phyloP scores from a whole-genome alignment of 148 eudicot genomes.

The Pouteria glomerata region DNA sequence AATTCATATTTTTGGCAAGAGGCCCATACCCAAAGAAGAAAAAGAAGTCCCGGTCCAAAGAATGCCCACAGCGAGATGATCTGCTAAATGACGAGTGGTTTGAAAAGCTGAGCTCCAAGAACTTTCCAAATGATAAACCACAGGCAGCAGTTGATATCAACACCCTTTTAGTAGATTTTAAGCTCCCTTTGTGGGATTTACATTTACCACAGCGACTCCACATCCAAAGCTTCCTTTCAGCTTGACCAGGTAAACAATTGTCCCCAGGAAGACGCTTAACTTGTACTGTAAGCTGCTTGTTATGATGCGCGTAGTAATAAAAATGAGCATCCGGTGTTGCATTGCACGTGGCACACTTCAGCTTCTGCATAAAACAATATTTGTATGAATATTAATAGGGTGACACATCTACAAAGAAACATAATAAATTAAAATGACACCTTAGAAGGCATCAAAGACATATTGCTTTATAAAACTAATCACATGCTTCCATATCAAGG shows the following conservation, averaged over 20 bases:
- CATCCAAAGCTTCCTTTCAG: conserved; percentile 91
- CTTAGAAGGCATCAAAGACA: not conserved
- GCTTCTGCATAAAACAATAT: conserved; percentile 39
- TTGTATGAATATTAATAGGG: not conserved
- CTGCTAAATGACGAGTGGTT: conserved; percentile 59
- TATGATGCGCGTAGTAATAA: conserved; percentile 79
- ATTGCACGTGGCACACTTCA: conserved; percentile 50
- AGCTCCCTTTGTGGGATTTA: conserved; percentile 39
- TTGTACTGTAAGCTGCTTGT: conserved; percentile 78
- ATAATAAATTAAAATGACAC: not conserved
- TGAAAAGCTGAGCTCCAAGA: conserved; percentile 91
- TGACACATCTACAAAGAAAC: not conserved
- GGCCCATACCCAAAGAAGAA: conserved; percentile 85
- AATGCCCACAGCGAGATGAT: conserved; percentile 78
- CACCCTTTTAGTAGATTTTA: conserved; percentile 73
- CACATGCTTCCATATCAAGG: not conserved
- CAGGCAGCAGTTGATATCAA: conserved; percentile 73
- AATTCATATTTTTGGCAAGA: not conserved
- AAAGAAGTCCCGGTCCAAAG: conserved; percentile 76
- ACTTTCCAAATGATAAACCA: conserved; percentile 91
- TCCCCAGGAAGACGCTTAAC: conserved; percentile 47
- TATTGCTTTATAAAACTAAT: no score
- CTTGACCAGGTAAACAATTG: conserved; percentile 54
- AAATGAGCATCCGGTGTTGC: conserved; percentile 71
- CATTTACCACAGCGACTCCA: conserved; percentile 96